Evolutionary conservation across 345 rosid genomes (phyloP).

Genomic region (Linum lewisii): DNA sequence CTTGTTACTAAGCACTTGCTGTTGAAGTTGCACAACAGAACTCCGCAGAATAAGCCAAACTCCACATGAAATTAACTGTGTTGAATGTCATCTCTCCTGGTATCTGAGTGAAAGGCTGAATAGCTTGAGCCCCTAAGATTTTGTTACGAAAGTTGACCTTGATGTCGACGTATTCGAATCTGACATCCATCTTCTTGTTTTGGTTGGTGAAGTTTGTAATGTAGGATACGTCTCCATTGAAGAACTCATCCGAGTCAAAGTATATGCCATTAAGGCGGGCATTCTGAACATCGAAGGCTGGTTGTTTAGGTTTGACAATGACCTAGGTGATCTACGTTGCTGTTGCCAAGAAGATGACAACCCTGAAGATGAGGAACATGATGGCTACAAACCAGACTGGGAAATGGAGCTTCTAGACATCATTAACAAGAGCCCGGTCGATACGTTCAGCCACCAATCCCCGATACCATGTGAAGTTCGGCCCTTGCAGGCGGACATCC

Average conservation of each 20-base stretch:
- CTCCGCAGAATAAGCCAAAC: slow-evolving; percentile 60
- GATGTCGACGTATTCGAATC: no score
- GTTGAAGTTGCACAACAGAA: slow-evolving; percentile 45
- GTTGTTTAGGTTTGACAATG: slow-evolving; percentile 51
- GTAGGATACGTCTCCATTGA: slow-evolving; percentile 73
- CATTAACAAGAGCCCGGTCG: no score
- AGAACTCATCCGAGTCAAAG: slow-evolving; percentile 70
- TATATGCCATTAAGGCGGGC: slow-evolving; percentile 62
- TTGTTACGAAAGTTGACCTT: no score
- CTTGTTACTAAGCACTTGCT: slow-evolving; percentile 54
- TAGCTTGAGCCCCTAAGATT: no score
- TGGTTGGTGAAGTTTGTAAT: no score
- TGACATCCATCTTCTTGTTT: no score
- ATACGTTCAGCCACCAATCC: no score
- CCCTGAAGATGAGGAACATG: slow-evolving; percentile 60
- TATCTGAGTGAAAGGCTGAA: slow-evolving; percentile 52
- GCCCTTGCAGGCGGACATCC: no score
- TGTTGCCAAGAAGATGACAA: slow-evolving; percentile 63
- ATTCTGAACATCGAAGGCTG: slow-evolving; percentile 58
- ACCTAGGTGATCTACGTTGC: slow-evolving; percentile 64
- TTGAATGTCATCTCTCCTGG: slow-evolving; percentile 41
- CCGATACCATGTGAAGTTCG: no score
- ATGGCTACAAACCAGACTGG: slow-evolving; percentile 75
- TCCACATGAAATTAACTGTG: slow-evolving; percentile 54
- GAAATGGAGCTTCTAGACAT: no score